A percentile compares a stretch with the other conserved stretches of the same genome.
Evolutionary conservation across 306 rosid genomes (phyloP).

Genomic region (Fragaria iinumae): DNA sequence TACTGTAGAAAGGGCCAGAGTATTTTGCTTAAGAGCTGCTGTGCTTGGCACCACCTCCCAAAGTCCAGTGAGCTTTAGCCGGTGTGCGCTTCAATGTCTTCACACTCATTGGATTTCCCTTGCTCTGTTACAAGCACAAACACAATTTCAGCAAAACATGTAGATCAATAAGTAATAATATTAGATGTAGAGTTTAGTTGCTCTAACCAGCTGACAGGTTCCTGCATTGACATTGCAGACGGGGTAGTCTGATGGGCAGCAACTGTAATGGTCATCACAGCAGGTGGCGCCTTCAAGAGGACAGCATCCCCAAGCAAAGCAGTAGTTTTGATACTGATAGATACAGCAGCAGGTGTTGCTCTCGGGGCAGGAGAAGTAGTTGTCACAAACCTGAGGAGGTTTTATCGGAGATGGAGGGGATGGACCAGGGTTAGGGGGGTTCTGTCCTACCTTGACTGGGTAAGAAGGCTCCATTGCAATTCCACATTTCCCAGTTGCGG

Average conservation of each 20-base stretch:
- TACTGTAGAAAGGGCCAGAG: slow-evolving; percentile 13
- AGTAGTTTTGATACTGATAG: slow-evolving; percentile 39
- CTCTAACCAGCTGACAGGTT: slow-evolving; percentile 56
- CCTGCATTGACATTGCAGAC: slow-evolving; percentile 57
- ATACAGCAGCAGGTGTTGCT: slow-evolving; percentile 83
- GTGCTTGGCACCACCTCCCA: slow-evolving; percentile 35
- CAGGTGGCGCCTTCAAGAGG: slow-evolving; percentile 91
- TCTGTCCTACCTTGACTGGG: slow-evolving; percentile 64
- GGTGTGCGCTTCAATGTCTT: slow-evolving; percentile 76
- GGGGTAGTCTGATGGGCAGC: slow-evolving; percentile 88
- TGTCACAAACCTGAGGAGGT: slow-evolving; percentile 80
- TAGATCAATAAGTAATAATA: not conserved
- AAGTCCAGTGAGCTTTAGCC: slow-evolving; percentile 53
- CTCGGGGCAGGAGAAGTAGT: slow-evolving; percentile 53
- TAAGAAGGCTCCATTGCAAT: slow-evolving; percentile 73
- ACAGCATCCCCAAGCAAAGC: slow-evolving; percentile 92
- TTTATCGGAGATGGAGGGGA: slow-evolving; percentile 85
- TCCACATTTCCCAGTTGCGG: slow-evolving; percentile 56
- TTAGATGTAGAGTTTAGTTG: not conserved
- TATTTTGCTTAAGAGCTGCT: slow-evolving; percentile 44
- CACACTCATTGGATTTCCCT: slow-evolving; percentile 69
- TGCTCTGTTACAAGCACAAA: slow-evolving; percentile 51
- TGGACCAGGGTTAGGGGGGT: slow-evolving; percentile 86
- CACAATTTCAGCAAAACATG: slow-evolving; percentile 13
- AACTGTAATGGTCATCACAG: slow-evolving; percentile 84